Base-by-base conservation (phyloP, 306 rosid species). In the Begonia peltatifolia region DNA sequence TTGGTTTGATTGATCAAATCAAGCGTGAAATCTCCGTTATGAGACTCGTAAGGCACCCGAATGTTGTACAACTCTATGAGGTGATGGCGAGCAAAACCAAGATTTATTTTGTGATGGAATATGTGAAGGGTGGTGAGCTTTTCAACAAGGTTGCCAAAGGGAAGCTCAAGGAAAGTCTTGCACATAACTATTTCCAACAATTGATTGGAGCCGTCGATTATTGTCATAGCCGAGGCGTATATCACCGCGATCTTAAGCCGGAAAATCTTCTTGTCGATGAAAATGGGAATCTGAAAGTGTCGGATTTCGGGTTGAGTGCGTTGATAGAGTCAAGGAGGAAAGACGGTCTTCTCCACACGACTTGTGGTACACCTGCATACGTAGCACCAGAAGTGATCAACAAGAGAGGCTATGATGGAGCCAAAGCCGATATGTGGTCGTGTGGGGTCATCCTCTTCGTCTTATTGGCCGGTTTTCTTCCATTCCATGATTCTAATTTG, bases 161-260 rank as follows among this genome's bases (percentile, higher is more conserved):
- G 25, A 76, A 57, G 47, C 82, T 79, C 36, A 50, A 61, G 59
- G 87, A 79, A 59, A 75, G 76, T 2, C 48, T 58, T 42, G 86
- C 75, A 44, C 66, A 63, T 43, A 70, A 56, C 3, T 76, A 73
- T 44, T 79, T 76, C 41, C 66, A 55, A 63, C 87, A 76, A 69
- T 54, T 79, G 36, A 41, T 79, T 30, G 63, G 58, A 61, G 87
- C 79, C 5, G 74, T 76, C 12, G 79, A 72, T 60, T 79, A 63
- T 46, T 79, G 82, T 69, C 87, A 79, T 60, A 76, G 76, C 36
- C 54, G 86, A 72, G 82, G 82, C 11, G 82, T 79, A 7, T 70
- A 67, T 42, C 82, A 79, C 66, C 71, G 87, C 10, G 87, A 79
- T 50, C 64, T 79, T 58, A 79, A 76, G 69, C 73, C 77, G 0